Evolutionary conservation across 257 asterid species (phyloP).

Genomic region (Plantago major): DNA sequence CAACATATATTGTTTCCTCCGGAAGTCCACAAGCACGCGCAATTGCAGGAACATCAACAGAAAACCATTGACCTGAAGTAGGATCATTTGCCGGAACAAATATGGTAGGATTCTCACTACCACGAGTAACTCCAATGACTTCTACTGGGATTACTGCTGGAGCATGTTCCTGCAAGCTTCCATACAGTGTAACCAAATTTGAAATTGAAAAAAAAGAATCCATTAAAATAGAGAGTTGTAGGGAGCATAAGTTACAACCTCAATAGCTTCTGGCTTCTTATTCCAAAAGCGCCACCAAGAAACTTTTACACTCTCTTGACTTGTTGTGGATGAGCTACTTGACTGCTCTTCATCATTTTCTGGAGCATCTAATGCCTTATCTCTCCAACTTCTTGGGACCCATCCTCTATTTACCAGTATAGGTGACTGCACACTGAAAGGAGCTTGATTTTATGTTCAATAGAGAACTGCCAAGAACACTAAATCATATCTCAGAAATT

Average conservation of each 20-base stretch:
- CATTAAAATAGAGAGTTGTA: slow-evolving; percentile 16
- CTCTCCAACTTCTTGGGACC: slow-evolving; percentile 98
- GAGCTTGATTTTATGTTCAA: slow-evolving; percentile 23
- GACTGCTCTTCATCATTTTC: slow-evolving; percentile 29
- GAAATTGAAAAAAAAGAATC: too few species aligned
- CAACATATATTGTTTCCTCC: slow-evolving; percentile 66
- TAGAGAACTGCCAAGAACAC: slow-evolving; percentile 2
- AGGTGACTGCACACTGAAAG: slow-evolving; percentile 59
- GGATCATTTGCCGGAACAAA: slow-evolving; percentile 97
- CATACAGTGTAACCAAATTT: slow-evolving; percentile 22
- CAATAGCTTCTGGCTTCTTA: slow-evolving; percentile 29
- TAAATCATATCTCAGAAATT: slow-evolving; percentile 5
- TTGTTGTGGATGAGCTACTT: slow-evolving; percentile 29
- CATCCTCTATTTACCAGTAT: slow-evolving; percentile 95
- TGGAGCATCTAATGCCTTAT: slow-evolving; percentile 43
- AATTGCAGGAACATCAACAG: slow-evolving; percentile 81
- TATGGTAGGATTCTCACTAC: slow-evolving; percentile 90
- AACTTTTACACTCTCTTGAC: slow-evolving; percentile 34
- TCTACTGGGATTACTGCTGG: slow-evolving; percentile 40
- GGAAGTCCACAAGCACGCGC: slow-evolving; percentile 76
- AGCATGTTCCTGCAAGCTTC: slow-evolving; percentile 48
- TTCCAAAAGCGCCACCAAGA: slow-evolving; percentile 70
- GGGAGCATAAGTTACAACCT: slow-evolving; percentile 36
- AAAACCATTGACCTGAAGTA: slow-evolving; percentile 77
- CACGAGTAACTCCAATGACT: slow-evolving; percentile 75